A percentile compares a stretch with the other conserved stretches of the same genome.
phyloP scores from a whole-genome alignment of 352 stramenopile genomes.

The Phytophthora fragariae region DNA sequence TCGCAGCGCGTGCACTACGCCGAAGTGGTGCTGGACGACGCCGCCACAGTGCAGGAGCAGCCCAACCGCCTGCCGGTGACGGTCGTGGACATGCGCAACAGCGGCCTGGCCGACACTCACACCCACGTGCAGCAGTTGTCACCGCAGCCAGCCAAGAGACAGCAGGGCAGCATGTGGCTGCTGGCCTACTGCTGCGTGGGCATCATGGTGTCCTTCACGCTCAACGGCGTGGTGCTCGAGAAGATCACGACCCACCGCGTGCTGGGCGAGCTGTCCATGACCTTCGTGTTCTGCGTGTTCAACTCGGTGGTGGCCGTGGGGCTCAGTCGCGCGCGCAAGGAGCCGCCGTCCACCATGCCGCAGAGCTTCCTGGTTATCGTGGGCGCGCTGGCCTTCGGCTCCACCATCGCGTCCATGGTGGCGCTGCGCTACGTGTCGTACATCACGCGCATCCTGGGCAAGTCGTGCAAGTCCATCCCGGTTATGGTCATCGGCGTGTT shows the following conservation, averaged over 20 bases:
- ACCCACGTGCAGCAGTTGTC: not conserved
- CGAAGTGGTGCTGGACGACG: conserved; percentile 63
- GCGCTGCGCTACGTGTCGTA: conserved; percentile 87
- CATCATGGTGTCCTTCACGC: conserved; percentile 87
- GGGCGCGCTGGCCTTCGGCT: conserved; percentile 75
- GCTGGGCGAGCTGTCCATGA: conserved; percentile 84
- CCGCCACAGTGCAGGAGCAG: conserved; percentile 31
- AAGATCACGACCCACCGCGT: conserved; percentile 88
- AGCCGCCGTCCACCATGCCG: conserved; percentile 78
- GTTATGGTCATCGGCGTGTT: conserved; percentile 85
- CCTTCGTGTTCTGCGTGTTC: conserved; percentile 85
- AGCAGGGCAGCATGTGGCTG: conserved; percentile 62
- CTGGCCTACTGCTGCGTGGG: conserved; percentile 81
- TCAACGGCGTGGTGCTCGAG: conserved; percentile 84
- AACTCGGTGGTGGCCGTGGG: conserved; percentile 72
- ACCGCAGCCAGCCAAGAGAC: conserved; percentile 15
- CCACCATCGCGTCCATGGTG: conserved; percentile 86
- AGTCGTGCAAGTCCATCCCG: conserved; percentile 90
- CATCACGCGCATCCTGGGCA: conserved; percentile 87
- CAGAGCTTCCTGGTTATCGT: conserved; percentile 72
- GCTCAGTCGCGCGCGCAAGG: conserved; percentile 65
- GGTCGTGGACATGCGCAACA: conserved; percentile 41
- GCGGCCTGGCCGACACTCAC: conserved; percentile 23
- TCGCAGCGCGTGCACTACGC: conserved; percentile 57
- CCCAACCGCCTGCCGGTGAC: conserved; percentile 45